Evolutionary conservation across 2,329 filamentous ascomycete species (phyloP), one percentile per base, ranked within the genome.

Genomic region (Periconia macrospinosa): DNA sequence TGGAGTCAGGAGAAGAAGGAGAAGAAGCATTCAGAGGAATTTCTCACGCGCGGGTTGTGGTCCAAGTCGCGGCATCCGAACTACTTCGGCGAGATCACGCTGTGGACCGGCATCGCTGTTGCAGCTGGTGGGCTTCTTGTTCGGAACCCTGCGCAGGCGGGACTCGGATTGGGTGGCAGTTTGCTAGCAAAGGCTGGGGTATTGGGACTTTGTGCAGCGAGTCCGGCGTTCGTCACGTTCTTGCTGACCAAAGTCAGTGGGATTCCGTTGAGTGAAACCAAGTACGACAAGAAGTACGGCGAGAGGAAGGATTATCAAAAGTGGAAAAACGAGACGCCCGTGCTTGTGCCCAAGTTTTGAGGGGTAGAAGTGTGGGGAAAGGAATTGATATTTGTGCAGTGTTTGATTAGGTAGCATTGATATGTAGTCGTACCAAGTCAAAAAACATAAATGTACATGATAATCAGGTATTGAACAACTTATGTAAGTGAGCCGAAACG

Each of bases 81-180:
- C 65, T 90, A 90, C 75, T 88, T 90, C 67, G 87, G 87, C n/a
- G 87, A 90, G 70, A 80, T 79, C 27, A 86, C 84, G 11, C 75
- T 90, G 30, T 90, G 86, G 87, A 85, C 82, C 0, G 87, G 87
- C 1, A 82, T 90, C 53, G 85, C 86, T 0, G 81, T 83, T 6
- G 73, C 78, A 1, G 80, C 84, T 0, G 83, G 81, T 0, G 85
- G 86, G 1, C 75, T 84, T 1, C 73, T 90, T 46, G 70, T 81
- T 1, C 76, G 77, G 14, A 74, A 71, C n/a, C 79, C 82, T 0
- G 82, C 83, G 1, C 83, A 85, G 67, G 63, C 76, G 1, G 84
- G 81, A 0, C 79, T 89, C 64, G 85, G 85, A 0, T 64, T 87
- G 37, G 71, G 74, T 14, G 70, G 72, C 13, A 70, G 71, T 14